Evolutionary conservation across 2,329 filamentous ascomycete genomes (phyloP), one percentile per base, ranked within the genome.

Genomic region (Calonectria henricotiae): DNA sequence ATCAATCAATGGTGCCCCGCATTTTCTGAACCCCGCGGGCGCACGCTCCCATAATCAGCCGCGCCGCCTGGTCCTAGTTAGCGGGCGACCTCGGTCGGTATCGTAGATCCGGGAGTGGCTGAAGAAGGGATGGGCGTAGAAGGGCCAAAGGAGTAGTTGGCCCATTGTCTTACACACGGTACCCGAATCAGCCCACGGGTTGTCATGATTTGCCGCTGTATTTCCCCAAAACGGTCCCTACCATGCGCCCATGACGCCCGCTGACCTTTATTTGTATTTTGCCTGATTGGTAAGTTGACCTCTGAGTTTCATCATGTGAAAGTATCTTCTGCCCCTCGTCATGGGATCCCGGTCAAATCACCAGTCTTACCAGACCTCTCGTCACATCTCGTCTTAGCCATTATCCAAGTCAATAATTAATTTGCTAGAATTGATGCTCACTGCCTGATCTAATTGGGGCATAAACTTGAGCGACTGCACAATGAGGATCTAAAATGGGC

Each of bases 11-110:
- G 25, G 47, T 20, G 65, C 65, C 65, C 65, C 65, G 65, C 65
- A 62, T 47, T 63, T 68, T 63, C 60, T 47, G 65, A 68, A 58
- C 60, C 65, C 63, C 65, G 25, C 30, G n/a, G 27, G 44, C 20
- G 51, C 51, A 64, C 44, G 23, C 41, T 23, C 37, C 37, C 20
- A 15, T 39, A 46, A 30, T 55, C 23, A 49, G 63, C 39, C 62
- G 37, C n/a, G n/a, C 35, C 41, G n/a, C 35, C 41, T 61, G 32
- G 27, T 30, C 27, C 27, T 30, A 30, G 27, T 7, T 30, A 23
- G 54, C 20, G 54, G 54, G 54, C 41, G 54, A 43, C 64, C 35
- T 66, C 64, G 54, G 64, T 41, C 41, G 23, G 20, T 41, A 25
- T 11, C 23, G n/a, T 17, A n/a, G 20, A 30, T 13, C n/a, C 32